Evolutionary conservation across 768 basidiomycete genomes (phyloP).

Genomic region (Phanerochaete carnosa): DNA sequence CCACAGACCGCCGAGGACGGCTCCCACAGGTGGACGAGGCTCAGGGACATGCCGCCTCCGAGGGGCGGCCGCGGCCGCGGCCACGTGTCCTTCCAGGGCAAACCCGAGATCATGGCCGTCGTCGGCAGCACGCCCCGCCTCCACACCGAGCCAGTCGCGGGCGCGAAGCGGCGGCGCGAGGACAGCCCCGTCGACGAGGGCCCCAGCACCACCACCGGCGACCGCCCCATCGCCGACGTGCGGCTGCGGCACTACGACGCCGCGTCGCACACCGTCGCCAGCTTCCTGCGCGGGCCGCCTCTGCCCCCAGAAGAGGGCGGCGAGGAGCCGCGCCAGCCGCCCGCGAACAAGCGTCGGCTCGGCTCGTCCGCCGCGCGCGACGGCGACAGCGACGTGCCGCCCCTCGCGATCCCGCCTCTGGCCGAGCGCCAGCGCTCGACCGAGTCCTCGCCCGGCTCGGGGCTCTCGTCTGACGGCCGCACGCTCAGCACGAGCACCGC

Average conservation of each 20-base stretch:
- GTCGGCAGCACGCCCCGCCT: constrained; percentile 30
- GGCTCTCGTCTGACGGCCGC: constrained; percentile 1
- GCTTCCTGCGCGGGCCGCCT: constrained; percentile 43
- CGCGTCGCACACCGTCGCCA: constrained; percentile 52
- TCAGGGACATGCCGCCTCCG: constrained; percentile 49
- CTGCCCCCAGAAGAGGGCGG: constrained; percentile 25
- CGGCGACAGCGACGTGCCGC: neutral
- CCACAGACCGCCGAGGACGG: constrained; percentile 31
- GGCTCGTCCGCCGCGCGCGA: constrained; percentile 10
- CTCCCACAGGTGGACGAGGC: constrained; percentile 50
- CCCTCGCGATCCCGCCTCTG: constrained; percentile 13
- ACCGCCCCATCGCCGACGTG: neutral
- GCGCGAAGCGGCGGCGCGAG: constrained; percentile 50
- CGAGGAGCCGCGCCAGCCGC: constrained; percentile 25
- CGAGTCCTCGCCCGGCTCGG: constrained; percentile 8
- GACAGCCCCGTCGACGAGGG: constrained; percentile 23
- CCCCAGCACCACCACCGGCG: neutral
- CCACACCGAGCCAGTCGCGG: neutral
- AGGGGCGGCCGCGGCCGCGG: constrained; percentile 60
- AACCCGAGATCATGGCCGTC: neutral
- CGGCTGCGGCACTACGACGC: constrained; percentile 37
- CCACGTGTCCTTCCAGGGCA: constrained; percentile 14
- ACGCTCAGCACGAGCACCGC: constrained; percentile 7
- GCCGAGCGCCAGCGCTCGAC: constrained; percentile 15
- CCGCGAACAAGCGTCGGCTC: constrained; percentile 21